phyloP scores from a whole-genome alignment of 2,329 filamentous ascomycete species.

The Fusarium tricinctum region DNA sequence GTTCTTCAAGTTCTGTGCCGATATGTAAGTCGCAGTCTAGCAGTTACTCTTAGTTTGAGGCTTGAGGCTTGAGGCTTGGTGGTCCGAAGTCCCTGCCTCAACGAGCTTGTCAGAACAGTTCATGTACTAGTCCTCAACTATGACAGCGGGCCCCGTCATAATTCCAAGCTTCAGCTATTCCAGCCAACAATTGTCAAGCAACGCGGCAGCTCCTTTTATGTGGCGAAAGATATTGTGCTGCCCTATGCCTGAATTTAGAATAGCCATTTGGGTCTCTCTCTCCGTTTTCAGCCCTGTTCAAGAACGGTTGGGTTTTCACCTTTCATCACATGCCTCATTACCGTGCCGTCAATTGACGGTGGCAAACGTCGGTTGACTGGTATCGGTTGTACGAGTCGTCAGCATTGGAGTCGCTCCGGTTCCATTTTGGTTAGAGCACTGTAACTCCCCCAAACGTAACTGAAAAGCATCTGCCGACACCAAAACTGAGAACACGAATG shows the following conservation, averaged over 20 bases:
- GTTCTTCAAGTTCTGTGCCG: slow-evolving; percentile 13
- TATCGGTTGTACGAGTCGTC: slow-evolving; percentile 14
- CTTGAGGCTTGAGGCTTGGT: slow-evolving; percentile 1
- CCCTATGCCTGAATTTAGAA: slow-evolving; percentile 22
- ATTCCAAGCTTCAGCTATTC: slow-evolving; percentile 12
- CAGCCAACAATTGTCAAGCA: neutral
- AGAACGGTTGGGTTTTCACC: slow-evolving; percentile 14
- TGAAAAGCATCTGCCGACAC: slow-evolving; percentile 23
- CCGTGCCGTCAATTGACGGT: slow-evolving; percentile 7
- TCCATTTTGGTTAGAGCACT: slow-evolving; percentile 14
- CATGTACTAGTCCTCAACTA: neutral
- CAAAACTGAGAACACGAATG: slow-evolving; percentile 20
- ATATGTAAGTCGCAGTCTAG: slow-evolving; percentile 22
- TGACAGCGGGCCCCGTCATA: slow-evolving; percentile 3
- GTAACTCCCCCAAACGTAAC: slow-evolving; percentile 1
- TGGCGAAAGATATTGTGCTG: slow-evolving; percentile 19
- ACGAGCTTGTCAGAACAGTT: slow-evolving; percentile 1
- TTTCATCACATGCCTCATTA: slow-evolving; percentile 31
- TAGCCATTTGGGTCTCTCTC: slow-evolving; percentile 3
- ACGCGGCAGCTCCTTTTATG: slow-evolving; percentile 13
- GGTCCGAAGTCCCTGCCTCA: slow-evolving; percentile 14
- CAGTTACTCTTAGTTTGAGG: slow-evolving; percentile 13
- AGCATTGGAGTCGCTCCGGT: slow-evolving; percentile 13
- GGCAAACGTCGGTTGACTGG: slow-evolving; percentile 28
- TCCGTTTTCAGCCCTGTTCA: slow-evolving; percentile 34